Conservation (phyloP, 192 early-diverging fungal species). For the Linderina pennispora region DNA sequence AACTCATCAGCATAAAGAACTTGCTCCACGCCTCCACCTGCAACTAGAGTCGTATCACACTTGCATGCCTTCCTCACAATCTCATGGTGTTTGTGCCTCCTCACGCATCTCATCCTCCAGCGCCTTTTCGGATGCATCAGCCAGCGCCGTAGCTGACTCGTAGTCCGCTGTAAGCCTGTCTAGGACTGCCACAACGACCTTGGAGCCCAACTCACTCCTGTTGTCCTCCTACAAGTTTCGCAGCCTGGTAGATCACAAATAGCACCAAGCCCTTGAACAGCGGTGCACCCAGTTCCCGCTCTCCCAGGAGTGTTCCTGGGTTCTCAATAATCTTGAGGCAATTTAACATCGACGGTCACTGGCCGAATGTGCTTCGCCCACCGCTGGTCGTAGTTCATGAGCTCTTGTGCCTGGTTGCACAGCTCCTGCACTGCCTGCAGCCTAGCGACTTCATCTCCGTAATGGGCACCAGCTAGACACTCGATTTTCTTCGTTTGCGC, state of each 20-base stretch:
- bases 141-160: slow-evolving; percentile 52
- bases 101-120: slow-evolving; percentile 34
- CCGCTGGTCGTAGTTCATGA: slow-evolving; percentile 29
- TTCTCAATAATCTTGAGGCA: slow-evolving; percentile 52
- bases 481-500: slow-evolving; percentile 78
- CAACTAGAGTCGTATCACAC: slow-evolving; percentile 59
- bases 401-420: slow-evolving; percentile 26
- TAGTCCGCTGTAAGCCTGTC: slow-evolving; percentile 63
- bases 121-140: slow-evolving; percentile 52
- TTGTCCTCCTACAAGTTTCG: slow-evolving; percentile 80
- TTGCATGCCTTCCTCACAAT: slow-evolving; percentile 62
- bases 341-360: slow-evolving; percentile 30
- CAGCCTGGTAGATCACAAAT: slow-evolving; percentile 86
- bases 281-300: slow-evolving; percentile 64
- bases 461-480: slow-evolving; percentile 63
- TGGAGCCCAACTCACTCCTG: slow-evolving; percentile 68
- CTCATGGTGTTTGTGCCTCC: slow-evolving; percentile 50
- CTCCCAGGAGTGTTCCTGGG: slow-evolving; percentile 60
- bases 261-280: slow-evolving; percentile 82
- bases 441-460: slow-evolving; percentile 82
- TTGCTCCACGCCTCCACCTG: slow-evolving; percentile 39
- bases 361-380: slow-evolving; percentile 29
- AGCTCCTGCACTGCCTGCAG: slow-evolving; percentile 43
- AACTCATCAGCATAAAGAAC: slow-evolving; percentile 33
- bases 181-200: slow-evolving; percentile 56